These are phyloP conservation scores for Coniosporium tulheliwenetii DNA, from an alignment of 2,329 filamentous ascomycete species.

Conservation along the genomic window DNA sequence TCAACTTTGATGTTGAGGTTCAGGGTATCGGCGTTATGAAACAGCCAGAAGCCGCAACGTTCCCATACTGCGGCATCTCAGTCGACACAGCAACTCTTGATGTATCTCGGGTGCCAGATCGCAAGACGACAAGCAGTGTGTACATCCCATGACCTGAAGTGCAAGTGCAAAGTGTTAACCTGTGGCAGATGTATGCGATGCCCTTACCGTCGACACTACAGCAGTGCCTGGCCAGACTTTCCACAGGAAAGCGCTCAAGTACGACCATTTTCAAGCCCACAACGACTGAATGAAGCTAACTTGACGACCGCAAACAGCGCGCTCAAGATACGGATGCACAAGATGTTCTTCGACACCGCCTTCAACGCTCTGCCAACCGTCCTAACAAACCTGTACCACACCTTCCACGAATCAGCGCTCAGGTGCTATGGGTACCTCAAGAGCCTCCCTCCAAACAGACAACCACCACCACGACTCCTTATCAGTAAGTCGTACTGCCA, in stretches of 20 bases:
- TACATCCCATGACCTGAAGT: conserved; percentile 8
- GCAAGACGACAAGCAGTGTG: conserved; percentile 35
- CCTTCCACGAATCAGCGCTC: conserved; percentile 62
- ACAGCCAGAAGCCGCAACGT: conserved; percentile 29
- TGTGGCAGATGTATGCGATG: conserved; percentile 42
- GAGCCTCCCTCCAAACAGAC: conserved; percentile 40
- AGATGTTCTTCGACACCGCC: conserved; percentile 66
- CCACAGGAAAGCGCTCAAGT: conserved; percentile 58
- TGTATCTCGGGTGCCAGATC: conserved; percentile 52
- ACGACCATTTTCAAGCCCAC: conserved; percentile 24
- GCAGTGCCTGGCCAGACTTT: conserved; percentile 63
- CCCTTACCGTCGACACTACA: conserved; percentile 64
- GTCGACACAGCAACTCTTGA: conserved; percentile 65
- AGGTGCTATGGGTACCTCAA: conserved; percentile 50
- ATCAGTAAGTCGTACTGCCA: conserved; percentile 28
- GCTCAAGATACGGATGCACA: conserved; percentile 74
- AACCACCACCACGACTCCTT: conserved; percentile 44
- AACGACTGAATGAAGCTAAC: conserved; percentile 1
- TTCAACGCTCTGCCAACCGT: conserved; percentile 60
- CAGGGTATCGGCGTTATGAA: conserved; percentile 35
- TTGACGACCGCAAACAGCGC: conserved; percentile 18
- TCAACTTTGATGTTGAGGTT: conserved; percentile 61
- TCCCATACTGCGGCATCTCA: conserved; percentile 76
- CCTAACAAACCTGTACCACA: conserved; percentile 57
- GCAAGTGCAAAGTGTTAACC: conserved; percentile 6